Evolutionary conservation across 2,329 filamentous ascomycete species (phyloP).

Genomic region (Colletotrichum navitas): DNA sequence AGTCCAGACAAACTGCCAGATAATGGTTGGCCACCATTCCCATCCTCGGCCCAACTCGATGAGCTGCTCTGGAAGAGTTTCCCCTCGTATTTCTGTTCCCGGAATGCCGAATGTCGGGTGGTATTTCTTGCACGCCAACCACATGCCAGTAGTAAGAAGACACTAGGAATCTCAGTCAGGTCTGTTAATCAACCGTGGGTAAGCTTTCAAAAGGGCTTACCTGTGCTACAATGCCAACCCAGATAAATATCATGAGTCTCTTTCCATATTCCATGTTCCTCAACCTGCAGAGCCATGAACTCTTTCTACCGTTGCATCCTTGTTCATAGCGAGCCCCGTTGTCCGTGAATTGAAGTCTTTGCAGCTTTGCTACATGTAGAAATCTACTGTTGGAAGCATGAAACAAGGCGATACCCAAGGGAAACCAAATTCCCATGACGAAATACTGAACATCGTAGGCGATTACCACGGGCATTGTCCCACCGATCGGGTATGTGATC

Average conservation of each 20-base stretch:
- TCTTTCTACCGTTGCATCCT: constrained; percentile 47
- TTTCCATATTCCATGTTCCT: constrained; percentile 53
- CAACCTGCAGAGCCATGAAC: constrained; percentile 52
- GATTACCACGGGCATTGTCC: constrained; percentile 54
- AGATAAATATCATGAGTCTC: constrained; percentile 60
- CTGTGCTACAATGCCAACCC: constrained; percentile 62
- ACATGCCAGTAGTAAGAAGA: constrained; percentile 65
- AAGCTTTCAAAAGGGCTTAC: constrained; percentile 48
- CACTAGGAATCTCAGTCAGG: constrained; percentile 53
- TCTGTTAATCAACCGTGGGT: too few species aligned
- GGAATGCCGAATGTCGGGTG: constrained; percentile 64
- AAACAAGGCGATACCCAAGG: constrained; percentile 69
- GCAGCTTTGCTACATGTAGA: constrained; percentile 62
- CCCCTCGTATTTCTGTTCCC: constrained; percentile 51
- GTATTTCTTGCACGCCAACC: constrained; percentile 68
- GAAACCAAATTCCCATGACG: constrained; percentile 70
- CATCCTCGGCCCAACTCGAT: constrained; percentile 61
- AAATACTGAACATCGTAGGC: constrained; percentile 68
- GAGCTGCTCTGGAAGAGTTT: constrained; percentile 55
- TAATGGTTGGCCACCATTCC: constrained; percentile 71
- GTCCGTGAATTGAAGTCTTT: constrained; percentile 50
- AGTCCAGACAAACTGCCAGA: constrained; percentile 68
- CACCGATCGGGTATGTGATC: constrained; percentile 57
- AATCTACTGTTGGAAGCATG: constrained; percentile 68
- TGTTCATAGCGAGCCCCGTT: constrained; percentile 3